Percentiles rank a stretch among this genome's conserved stretches.
Conservation (phyloP, 192 early-diverging fungal genomes). For the Podila minutissima region DNA sequence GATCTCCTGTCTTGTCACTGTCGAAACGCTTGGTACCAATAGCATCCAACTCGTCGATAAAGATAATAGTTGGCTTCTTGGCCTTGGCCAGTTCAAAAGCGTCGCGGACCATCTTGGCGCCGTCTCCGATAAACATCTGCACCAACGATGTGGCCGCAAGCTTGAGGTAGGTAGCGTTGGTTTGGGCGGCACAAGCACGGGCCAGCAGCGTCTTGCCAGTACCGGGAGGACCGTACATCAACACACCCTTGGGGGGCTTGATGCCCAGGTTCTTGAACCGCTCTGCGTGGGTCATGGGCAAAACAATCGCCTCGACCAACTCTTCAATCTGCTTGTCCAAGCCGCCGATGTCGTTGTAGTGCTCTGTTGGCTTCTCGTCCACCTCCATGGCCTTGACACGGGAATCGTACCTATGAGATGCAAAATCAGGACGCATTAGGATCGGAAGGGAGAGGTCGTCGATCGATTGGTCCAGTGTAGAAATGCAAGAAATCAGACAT, state of each 20-base stretch:
- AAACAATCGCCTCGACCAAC: slow-evolving; percentile 86
- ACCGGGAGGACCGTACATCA: slow-evolving; percentile 88
- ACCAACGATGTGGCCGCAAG: slow-evolving; percentile 97
- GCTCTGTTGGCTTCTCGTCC: slow-evolving; percentile 98
- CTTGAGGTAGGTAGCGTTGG: slow-evolving; percentile 95
- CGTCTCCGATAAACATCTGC: slow-evolving; percentile 98
- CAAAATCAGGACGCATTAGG: background rate
- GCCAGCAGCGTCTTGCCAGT: slow-evolving; percentile 95
- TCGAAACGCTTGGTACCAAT: slow-evolving; percentile 99
- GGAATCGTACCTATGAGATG: slow-evolving; percentile 84
- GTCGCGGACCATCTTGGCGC: slow-evolving; percentile 96
- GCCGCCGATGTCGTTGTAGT: slow-evolving; percentile 95
- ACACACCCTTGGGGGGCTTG: slow-evolving; percentile 85
- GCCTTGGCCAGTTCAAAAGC: slow-evolving; percentile 98
- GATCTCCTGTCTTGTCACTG: slow-evolving; percentile 96
- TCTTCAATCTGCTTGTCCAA: slow-evolving; percentile 90
- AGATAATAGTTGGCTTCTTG: slow-evolving; percentile 98
- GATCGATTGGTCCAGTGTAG: background rate
- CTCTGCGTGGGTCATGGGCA: slow-evolving; percentile 89
- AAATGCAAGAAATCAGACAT: background rate
- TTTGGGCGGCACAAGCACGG: slow-evolving; percentile 97
- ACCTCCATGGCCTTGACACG: slow-evolving; percentile 99
- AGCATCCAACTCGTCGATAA: slow-evolving; percentile 99
- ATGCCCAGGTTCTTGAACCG: slow-evolving; percentile 89
- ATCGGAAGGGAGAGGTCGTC: background rate